Percentiles rank a stretch among this genome's conserved stretches.
Conservation (phyloP, 208 protist species). For the Acanthamoeba royreba region DNA sequence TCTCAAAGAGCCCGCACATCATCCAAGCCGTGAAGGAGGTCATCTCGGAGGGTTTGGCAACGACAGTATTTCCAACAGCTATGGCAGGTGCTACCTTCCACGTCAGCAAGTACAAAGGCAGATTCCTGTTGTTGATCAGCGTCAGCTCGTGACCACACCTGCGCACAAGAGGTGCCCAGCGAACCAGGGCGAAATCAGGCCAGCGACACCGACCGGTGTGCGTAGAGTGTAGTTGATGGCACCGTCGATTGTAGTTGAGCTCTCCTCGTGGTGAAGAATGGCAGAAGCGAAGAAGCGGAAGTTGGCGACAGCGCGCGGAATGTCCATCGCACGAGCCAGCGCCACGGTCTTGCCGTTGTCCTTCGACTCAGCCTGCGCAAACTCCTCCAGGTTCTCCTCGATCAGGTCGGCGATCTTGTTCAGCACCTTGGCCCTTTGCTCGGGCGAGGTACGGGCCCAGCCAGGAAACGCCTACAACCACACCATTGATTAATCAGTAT, state of each 20-base stretch:
- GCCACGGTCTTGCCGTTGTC: conserved; percentile 79
- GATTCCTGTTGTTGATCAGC: conserved; percentile 54
- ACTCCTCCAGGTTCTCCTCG: conserved; percentile 61
- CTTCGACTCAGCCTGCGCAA: conserved; percentile 68
- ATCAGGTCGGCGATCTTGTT: conserved; percentile 64
- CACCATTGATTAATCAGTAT: not conserved
- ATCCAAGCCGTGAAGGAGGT: conserved; percentile 77
- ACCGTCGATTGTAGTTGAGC: conserved; percentile 16
- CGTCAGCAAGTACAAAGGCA: conserved; percentile 83
- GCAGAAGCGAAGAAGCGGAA: conserved; percentile 78
- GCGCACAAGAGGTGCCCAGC: not conserved
- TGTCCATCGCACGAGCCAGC: conserved; percentile 71
- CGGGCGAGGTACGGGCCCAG: conserved; percentile 1
- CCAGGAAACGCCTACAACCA: not conserved
- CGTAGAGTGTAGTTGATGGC: conserved; percentile 77
- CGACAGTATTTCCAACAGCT: conserved; percentile 62
- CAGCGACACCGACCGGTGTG: conserved; percentile 74
- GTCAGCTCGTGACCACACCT: not conserved
- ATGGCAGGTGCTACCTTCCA: conserved; percentile 85
- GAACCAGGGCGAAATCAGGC: conserved; percentile 80
- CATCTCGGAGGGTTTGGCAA: conserved; percentile 81
- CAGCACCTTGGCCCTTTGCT: not conserved
- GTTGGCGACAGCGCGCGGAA: conserved; percentile 72
- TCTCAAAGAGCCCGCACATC: conserved; percentile 61
- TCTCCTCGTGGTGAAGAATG: conserved; percentile 60